Percentiles rank a stretch among this genome's conserved stretches.
Conservation (phyloP, 2,329 filamentous ascomycete genomes). For the Salinomyces thailandicus region DNA sequence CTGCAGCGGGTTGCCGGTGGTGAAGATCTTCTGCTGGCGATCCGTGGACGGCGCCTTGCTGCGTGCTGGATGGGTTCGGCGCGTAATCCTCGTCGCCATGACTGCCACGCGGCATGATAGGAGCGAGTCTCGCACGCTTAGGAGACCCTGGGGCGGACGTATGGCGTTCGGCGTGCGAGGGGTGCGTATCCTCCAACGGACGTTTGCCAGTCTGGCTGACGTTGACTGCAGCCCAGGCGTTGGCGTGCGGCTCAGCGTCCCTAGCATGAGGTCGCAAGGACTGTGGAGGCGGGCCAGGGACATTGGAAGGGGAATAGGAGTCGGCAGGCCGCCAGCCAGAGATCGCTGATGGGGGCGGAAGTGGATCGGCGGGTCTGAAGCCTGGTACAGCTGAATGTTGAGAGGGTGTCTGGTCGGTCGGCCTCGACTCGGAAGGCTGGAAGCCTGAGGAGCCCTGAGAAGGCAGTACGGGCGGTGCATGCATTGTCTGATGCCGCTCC, state of each 20-base stretch:
- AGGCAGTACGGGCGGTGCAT: conserved; percentile 7
- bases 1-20: conserved; percentile 8
- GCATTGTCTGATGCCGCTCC: conserved; percentile 8
- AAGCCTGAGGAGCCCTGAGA: conserved; percentile 7
- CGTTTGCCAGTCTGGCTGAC: conserved; percentile 33
- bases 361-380: conserved; percentile 8
- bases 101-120: conserved; percentile 26
- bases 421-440: conserved; percentile 11
- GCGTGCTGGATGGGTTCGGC: conserved; percentile 8
- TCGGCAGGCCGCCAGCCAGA: conserved; percentile 23
- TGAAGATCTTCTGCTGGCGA: no score
- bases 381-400: conserved; percentile 3
- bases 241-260: conserved; percentile 15
- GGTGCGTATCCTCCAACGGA: conserved; percentile 26
- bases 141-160: conserved; percentile 28
- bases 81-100: conserved; percentile 20
- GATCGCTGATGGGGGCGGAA: conserved; percentile 18
- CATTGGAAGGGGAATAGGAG: conserved; percentile 10
- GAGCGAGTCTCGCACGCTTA: conserved; percentile 36
- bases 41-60: no score
- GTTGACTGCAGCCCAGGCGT: conserved; percentile 37
- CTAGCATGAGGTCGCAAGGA: conserved; percentile 13
- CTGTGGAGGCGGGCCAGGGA: conserved; percentile 10
- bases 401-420: conserved; percentile 6
- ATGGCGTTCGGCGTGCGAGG: conserved; percentile 19